Base-by-base conservation (phyloP, 192 early-diverging fungal genomes). In the Diversispora eburnea region DNA sequence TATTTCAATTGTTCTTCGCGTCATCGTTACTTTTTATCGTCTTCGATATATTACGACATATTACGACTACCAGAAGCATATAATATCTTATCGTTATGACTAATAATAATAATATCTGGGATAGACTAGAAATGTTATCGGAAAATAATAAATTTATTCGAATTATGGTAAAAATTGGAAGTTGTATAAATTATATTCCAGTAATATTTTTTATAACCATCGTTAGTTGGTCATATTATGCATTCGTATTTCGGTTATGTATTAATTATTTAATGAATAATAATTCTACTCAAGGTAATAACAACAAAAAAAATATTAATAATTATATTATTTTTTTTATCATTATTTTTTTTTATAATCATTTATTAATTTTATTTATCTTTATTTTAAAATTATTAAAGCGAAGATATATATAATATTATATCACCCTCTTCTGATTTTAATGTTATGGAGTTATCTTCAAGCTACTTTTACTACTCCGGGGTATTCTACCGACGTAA, bases 371-470 rank as follows among this genome's bases (percentile, higher is more conserved):
- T 70, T 54, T 20, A 5, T 57, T 33, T 33, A 33, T 33, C 25
- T 33, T 33, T 33, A 33, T 33, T 33, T 33, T 33, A 33, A 33
- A 33, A 33, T 33, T 33, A 33, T 33, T 33, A 33, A 33, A 72
- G 70, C 57, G 6, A 1, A 49, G 3, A 25, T 61, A n/a, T 72
- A 62, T 49, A 22, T 72, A 22, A 19, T 72, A 45, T 8, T 72
- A 58, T 72, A 72, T 61, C 70, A 72, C 33, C 8, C 22, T 49
- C 13, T 72, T 39, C 49, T 76, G 1, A 55, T 75, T 8, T 56
- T 82, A 12, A 57, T 77, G 20, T 9, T 77, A 41, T 82, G 80
- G 80, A 79, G 80, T 63, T 82, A 82, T 51, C 73, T 66, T 15
- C 15, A 79, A 17, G 80, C 77, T 25, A 68, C 62, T 47, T 79